Percentiles rank a stretch among this genome's conserved stretches.
Evolutionary conservation across 352 stramenopile genomes (phyloP).

Genomic region (Phytophthora nicotianae): DNA sequence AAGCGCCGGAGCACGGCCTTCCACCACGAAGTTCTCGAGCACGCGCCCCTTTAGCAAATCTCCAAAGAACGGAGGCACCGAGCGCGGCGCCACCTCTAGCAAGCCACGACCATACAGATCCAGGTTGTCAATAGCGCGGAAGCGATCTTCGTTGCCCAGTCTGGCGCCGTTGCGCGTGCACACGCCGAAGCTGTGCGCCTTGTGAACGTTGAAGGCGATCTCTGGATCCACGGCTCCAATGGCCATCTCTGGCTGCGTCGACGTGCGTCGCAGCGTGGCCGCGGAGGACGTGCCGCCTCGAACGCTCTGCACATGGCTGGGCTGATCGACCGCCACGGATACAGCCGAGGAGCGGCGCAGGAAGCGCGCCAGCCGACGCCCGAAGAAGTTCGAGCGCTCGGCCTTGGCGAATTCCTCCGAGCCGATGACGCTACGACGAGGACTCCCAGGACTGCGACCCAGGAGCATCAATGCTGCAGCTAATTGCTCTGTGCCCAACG

Average conservation of each 20-base stretch:
- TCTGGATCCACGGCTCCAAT: slow-evolving; percentile 52
- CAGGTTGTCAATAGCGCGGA: slow-evolving; percentile 69
- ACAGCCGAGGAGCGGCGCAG: slow-evolving; percentile 52
- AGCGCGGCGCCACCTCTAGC: slow-evolving; percentile 43
- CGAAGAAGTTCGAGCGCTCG: slow-evolving; percentile 52
- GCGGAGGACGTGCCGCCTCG: slow-evolving; percentile 5
- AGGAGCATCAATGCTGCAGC: slow-evolving; percentile 33
- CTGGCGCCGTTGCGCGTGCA: slow-evolving; percentile 54
- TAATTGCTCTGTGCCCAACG: slow-evolving; percentile 3
- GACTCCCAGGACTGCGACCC: slow-evolving; percentile 22
- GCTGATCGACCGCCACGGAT: slow-evolving; percentile 26
- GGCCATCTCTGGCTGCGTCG: slow-evolving; percentile 6
- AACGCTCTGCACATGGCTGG: not conserved
- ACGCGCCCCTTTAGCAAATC: slow-evolving; percentile 40
- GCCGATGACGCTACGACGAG: slow-evolving; percentile 31
- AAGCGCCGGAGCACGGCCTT: slow-evolving; percentile 44
- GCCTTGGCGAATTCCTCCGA: slow-evolving; percentile 38
- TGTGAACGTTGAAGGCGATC: slow-evolving; percentile 54
- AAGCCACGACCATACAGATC: slow-evolving; percentile 63
- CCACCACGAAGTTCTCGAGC: slow-evolving; percentile 57
- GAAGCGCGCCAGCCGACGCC: slow-evolving; percentile 49
- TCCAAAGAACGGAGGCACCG: slow-evolving; percentile 24
- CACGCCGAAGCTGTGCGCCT: slow-evolving; percentile 35
- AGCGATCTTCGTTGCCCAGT: slow-evolving; percentile 70
- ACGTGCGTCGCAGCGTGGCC: slow-evolving; percentile 11